Evolutionary conservation across 805 yeast species (phyloP).

Genomic region (Metschnikowia lochheadii): DNA sequence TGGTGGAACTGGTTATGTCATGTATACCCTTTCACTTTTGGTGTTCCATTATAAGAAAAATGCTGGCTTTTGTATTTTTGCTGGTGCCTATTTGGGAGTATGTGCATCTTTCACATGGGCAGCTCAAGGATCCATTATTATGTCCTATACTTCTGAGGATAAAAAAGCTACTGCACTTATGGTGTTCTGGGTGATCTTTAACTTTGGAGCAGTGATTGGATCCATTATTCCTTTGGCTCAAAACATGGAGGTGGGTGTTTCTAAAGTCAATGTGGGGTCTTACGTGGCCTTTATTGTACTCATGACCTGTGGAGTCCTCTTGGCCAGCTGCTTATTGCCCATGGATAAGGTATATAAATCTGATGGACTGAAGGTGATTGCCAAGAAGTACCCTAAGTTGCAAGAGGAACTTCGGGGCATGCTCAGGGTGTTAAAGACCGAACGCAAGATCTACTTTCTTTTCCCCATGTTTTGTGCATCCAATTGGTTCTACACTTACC

Average conservation of each 20-base stretch:
- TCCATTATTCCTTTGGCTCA: constrained; percentile 54
- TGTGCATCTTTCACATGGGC: constrained; percentile 57
- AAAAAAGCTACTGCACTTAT: constrained; percentile 51
- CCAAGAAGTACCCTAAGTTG: constrained; percentile 44
- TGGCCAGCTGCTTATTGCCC: constrained; percentile 48
- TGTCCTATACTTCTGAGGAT: constrained; percentile 54
- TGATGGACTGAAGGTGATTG: constrained; percentile 48
- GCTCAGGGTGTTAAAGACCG: constrained; percentile 31
- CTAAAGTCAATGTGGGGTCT: constrained; percentile 43
- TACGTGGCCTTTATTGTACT: constrained; percentile 52
- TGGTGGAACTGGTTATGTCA: constrained; percentile 54
- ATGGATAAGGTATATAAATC: constrained; percentile 44
- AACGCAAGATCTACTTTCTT: constrained; percentile 44
- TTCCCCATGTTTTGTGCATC: constrained; percentile 63
- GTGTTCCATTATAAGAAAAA: constrained; percentile 44
- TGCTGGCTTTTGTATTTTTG: constrained; percentile 49
- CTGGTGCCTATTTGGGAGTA: constrained; percentile 55
- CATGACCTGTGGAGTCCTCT: constrained; percentile 43
- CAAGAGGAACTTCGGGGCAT: constrained; percentile 43
- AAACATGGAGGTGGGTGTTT: constrained; percentile 38
- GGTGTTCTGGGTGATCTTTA: constrained; percentile 58
- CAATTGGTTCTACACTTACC: constrained; percentile 66
- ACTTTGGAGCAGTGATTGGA: constrained; percentile 60
- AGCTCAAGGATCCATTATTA: constrained; percentile 53
- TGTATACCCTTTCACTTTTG: constrained; percentile 51